Base-by-base conservation (phyloP, 75 land plant genomes). In the Cryptomeria japonica region DNA sequence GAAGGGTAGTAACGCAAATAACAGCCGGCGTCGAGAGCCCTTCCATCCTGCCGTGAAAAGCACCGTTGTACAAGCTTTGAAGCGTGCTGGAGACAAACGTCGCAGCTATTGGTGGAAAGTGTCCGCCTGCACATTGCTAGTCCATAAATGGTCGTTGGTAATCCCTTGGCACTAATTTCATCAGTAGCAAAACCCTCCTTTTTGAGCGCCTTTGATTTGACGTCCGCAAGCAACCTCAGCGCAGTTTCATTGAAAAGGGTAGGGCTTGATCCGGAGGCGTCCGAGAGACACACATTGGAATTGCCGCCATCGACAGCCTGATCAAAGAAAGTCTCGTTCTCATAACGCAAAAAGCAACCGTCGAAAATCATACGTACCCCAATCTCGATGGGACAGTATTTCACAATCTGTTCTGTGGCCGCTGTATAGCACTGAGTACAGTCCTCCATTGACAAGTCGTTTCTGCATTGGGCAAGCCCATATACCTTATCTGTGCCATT, bases 281-380 rank as follows among this genome's bases (percentile, higher is more conserved):
- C 31, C 3, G 47, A 77, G 2, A 11, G 28, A 70, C 85, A 80
- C n/a, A 84, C 80, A 3, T 0, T 87, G 22, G 13, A 42, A n/a
- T 51, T 32, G 31, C 55, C 18, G 4, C 0, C 14, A 85, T 79
- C 89, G 56, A 56, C 22, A 1, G 44, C 82, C 83, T 89, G 38
- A 77, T 80, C 28, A 75, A 88, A 90, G 84, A 90, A 92, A 1
- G 87, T 90, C 37, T 34, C 51, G 36, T 90, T 92, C 70, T 88
- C 93, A 19, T 88, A 92, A 16, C 93, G 72, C 42, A 89, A 89
- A 28, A 90, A 92, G 10, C 93, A 92, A 14, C 91, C 93, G 85
- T 90, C 91, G 5, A 85, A 68, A 34, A 76, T 84, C 4, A 90
- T 70, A 47, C 58, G 75, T 14, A 88, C 93, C 7, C 93, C 91